Evolutionary conservation across 208 protist genomes (phyloP).

Genomic region (Leishmania arabica): DNA sequence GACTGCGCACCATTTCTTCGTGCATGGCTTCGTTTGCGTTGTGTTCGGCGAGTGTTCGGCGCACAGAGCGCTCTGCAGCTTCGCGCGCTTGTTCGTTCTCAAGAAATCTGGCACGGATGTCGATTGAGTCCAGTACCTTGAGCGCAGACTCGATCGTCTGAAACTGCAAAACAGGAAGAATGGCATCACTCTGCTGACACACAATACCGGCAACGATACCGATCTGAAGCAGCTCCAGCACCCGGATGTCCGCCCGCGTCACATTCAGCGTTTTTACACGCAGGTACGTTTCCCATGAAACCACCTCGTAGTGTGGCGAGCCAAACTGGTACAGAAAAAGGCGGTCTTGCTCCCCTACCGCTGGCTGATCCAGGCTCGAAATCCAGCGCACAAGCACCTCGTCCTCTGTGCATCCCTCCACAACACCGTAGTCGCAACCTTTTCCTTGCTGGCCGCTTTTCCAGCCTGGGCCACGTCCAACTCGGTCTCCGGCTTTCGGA

Average conservation of each 20-base stretch:
- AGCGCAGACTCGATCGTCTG: constrained; percentile 72
- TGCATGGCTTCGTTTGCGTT: not conserved
- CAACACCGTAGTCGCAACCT: constrained; percentile 70
- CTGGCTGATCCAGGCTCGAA: constrained; percentile 46
- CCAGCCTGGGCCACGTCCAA: constrained; percentile 80
- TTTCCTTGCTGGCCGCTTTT: constrained; percentile 55
- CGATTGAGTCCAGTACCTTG: constrained; percentile 65
- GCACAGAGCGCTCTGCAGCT: constrained; percentile 12
- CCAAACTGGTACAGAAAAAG: constrained; percentile 76
- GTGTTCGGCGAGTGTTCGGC: constrained; percentile 23
- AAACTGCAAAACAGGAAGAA: constrained; percentile 75
- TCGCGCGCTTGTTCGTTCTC: constrained; percentile 19
- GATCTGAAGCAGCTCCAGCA: constrained; percentile 73
- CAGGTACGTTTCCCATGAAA: constrained; percentile 58
- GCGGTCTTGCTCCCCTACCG: constrained; percentile 23
- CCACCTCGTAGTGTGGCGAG: constrained; percentile 63
- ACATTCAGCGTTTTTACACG: constrained; percentile 44
- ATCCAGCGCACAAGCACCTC: constrained; percentile 79
- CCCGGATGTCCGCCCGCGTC: constrained; percentile 34
- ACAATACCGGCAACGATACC: constrained; percentile 66
- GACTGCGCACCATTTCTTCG: constrained; percentile 15
- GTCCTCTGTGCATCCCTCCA: constrained; percentile 61
- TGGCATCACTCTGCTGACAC: constrained; percentile 72
- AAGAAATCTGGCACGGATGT: constrained; percentile 19
- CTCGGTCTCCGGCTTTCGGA: constrained; percentile 61